Base-by-base conservation (phyloP, 2,329 filamentous ascomycete genomes). In the Parastagonospora nodorum region DNA sequence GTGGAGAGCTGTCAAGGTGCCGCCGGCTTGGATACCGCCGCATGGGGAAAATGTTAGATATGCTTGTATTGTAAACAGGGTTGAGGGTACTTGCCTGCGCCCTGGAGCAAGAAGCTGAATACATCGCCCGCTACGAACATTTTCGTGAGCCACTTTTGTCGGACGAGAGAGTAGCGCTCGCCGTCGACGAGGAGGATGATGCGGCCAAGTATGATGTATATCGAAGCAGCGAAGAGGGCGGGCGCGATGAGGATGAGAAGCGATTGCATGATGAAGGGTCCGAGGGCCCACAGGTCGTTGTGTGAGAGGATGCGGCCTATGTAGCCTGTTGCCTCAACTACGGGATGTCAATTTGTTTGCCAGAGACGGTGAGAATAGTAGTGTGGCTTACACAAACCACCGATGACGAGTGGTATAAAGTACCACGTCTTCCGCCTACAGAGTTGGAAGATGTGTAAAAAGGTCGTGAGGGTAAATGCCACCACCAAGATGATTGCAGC, bases 311-410 rank as follows among this genome's bases (percentile, higher is more conserved):
- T 74, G 42, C 82, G 77, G 2, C 76, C 79, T 9, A 80, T 59
- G 46, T 82, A 84, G 7, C 80, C 81, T 24, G 82, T 63, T 0
- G 69, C 62, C 63, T 84, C 80, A 49, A 82, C 79, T 82, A 39
- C 24, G 2, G 9, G 19, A 28, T 19, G 16, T 51, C 11, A 48
- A 36, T 15, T 8, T 28, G 8, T 16, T 29, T 2, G 12, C 9
- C 8, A 16, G 8, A 14, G 12, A 2, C n/a, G 29, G 19, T 27
- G n/a, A 19, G 1, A 32, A 31, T 19, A 1, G n/a, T 8, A 36
- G 14, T 27, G 6, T 38, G 2, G 66, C 72, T 48, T 71, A 82
- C 80, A 81, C 6, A 78, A 39, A 19, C 78, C 77, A 30, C 80
- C 80, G 11, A 83, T 60, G 4, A 79, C 51, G 35, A 83, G 78